Evolutionary conservation across 768 basidiomycete species (phyloP), one percentile per base, ranked within the genome.

Genomic region (Mycena haematopus): DNA sequence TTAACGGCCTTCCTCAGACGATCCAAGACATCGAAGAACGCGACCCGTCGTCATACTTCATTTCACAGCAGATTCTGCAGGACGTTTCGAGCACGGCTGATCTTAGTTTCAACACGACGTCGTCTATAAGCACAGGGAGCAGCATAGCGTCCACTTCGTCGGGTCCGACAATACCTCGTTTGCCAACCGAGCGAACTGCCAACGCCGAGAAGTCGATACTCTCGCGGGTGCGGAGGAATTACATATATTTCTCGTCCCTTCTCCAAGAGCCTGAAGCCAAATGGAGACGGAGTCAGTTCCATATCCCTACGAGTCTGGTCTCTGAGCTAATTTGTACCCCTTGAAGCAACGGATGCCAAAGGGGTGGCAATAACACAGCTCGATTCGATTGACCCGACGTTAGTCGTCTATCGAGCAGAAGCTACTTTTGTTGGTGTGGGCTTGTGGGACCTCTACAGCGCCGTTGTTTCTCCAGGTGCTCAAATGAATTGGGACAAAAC

Each of bases 211-310:
- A 95, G 73, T 86, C 89, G 4, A 91, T 99, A n/a, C 71, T 92
- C 17, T 88, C 92, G 6, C 82, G 95, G 65, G 92, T 98, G 22
- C 86, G 89, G 70, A 83, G 97, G 62, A 96, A 93, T 73, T 99
- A 99, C 70, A 98, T 99, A 56, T 98, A 99, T 75, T 99, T 99
- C 74, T 96, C 96, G 1, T 97, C 96, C 0, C 79, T 99, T 51
- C 76, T 99, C 52, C 97, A 99, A 75, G 96, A 99, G 70, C 97
- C 97, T 0, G 95, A 98, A 74, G 94, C 95, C 3, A 99, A 99
- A 75, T 99, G 96, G 96, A 88, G 88, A 71, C 82, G 89, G 71
- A 92, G 92, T 93, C 74, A 69, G 89, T 78, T 67, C 42, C 59
- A 55, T 65, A 53, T 65, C 52, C 22, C 35, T 35, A 63, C 15